These are phyloP conservation scores for Crithidia expoeki DNA, from an alignment of 208 protist genomes.

Conservation along the genomic window DNA sequence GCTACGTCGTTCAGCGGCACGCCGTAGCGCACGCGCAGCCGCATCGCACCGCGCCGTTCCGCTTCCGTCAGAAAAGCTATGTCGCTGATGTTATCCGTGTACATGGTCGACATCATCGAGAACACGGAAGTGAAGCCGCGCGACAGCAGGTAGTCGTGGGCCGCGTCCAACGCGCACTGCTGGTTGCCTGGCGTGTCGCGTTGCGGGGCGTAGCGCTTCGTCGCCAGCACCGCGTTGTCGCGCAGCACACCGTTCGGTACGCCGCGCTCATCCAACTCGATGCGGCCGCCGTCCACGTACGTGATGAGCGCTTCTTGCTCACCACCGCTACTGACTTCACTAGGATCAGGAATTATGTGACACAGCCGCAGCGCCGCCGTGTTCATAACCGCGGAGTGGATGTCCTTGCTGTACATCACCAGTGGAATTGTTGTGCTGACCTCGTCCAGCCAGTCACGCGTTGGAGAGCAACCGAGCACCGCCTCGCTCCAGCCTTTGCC, in stretches of 20 bases:
- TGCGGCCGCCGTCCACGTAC: conserved; percentile 34
- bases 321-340: too few species aligned
- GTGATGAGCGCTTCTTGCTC: conserved; percentile 45
- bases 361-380: conserved; percentile 43
- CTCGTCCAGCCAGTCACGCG: conserved; percentile 62
- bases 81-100: conserved; percentile 43
- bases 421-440: conserved; percentile 45
- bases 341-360: conserved; percentile 49
- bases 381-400: conserved; percentile 66
- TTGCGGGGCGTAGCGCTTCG: conserved; percentile 31
- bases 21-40: conserved; percentile 48
- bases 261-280: conserved; percentile 44
- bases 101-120: conserved; percentile 54
- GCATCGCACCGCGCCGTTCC: conserved; percentile 38
- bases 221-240: conserved; percentile 52
- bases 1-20: conserved; percentile 34
- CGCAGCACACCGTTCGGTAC: conserved; percentile 62
- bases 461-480: conserved; percentile 56
- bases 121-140: conserved; percentile 59
- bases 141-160: conserved; percentile 37
- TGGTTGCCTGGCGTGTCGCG: conserved; percentile 28
- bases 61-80: conserved; percentile 39
- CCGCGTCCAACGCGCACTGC: conserved; percentile 21
- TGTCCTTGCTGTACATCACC: conserved; percentile 57
- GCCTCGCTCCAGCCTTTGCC: conserved; percentile 57